phyloP scores from a whole-genome alignment of 768 basidiomycete genomes.

The Suillus subalutaceus region DNA sequence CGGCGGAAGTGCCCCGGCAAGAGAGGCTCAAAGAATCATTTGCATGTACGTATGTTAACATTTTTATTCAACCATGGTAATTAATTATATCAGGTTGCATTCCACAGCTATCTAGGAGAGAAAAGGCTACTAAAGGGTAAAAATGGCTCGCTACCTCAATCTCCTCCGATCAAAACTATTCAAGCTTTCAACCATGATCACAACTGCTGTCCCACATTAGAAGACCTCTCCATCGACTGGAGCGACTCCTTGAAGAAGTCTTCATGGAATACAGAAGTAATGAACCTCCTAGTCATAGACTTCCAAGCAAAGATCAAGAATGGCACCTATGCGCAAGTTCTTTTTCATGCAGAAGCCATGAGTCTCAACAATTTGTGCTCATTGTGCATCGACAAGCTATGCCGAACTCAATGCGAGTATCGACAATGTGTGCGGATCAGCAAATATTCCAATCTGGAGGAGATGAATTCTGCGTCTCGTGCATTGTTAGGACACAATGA shows the following conservation, averaged over 20 bases:
- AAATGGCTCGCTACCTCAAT: neutral
- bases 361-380: neutral
- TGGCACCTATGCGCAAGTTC: neutral
- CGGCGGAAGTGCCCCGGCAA: neutral
- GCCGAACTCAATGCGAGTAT: neutral
- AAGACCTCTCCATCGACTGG: neutral
- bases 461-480: neutral
- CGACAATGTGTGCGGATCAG: neutral
- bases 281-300: neutral
- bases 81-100: neutral
- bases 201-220: neutral
- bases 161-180: neutral
- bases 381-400: slow-evolving; percentile 5
- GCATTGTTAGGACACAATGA: neutral
- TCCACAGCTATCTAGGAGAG: slow-evolving; percentile 1
- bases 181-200: neutral
- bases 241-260: neutral
- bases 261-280: neutral
- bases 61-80: no score
- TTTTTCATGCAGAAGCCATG: neutral
- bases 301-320: neutral
- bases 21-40: slow-evolving; percentile 8
- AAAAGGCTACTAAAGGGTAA: neutral
- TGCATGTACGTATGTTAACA: slow-evolving; percentile 7
- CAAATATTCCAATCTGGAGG: neutral